These are phyloP conservation scores for Pterocarpus santalinus DNA, from an alignment of 306 rosid species.

Conservation along the genomic window DNA sequence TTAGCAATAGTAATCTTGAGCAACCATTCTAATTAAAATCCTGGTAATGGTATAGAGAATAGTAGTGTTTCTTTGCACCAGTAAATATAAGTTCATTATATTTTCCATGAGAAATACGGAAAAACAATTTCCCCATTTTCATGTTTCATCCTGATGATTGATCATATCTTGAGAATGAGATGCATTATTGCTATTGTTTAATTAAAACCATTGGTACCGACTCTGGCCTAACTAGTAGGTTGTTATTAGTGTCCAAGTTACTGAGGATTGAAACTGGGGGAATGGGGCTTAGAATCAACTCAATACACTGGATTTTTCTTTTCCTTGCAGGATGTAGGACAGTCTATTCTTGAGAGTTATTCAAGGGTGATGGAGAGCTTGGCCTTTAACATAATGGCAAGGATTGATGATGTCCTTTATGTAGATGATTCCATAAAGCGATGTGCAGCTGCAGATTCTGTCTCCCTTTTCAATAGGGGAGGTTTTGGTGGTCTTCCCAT, in stretches of 20 bases:
- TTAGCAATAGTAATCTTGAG: not conserved
- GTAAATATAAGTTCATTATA: not conserved
- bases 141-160: conserved; percentile 17
- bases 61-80: too few relatives aligned
- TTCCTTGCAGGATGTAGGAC: conserved; percentile 90
- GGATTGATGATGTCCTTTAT: conserved; percentile 89
- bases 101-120: not conserved
- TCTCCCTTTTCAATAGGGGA: conserved; percentile 71
- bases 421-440: conserved; percentile 84
- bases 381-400: conserved; percentile 94
- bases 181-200: not conserved
- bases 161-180: conserved; percentile 1
- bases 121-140: not conserved
- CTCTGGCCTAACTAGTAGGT: conserved; percentile 1
- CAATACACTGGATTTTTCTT: conserved; percentile 16
- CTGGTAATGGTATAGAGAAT: too few relatives aligned
- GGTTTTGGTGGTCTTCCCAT: conserved; percentile 84
- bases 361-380: conserved; percentile 97
- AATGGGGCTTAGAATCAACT: not conserved
- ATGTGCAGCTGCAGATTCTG: conserved; percentile 73
- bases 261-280: too few relatives aligned
- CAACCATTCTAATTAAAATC: not conserved
- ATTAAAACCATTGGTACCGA: not conserved
- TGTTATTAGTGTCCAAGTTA: not conserved
- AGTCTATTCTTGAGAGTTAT: conserved; percentile 96